Base-by-base conservation (phyloP, 805 yeast genomes). In the Saccharomyces paradoxus region DNA sequence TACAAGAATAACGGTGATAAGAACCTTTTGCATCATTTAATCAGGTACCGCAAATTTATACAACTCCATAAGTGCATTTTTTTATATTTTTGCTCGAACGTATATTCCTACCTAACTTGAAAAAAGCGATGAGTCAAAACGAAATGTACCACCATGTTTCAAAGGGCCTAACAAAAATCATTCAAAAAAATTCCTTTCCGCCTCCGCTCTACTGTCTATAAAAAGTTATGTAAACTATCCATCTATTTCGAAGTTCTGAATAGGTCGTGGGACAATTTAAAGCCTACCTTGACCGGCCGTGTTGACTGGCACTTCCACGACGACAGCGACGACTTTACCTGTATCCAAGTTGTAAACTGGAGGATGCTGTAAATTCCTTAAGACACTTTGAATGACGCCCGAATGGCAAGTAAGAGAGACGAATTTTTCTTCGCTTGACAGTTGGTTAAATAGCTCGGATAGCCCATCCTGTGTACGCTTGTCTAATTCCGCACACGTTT, bases 251-350 rank as follows among this genome's bases (percentile, higher is more conserved):
- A 14, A 5, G n/a, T 32, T 9, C 13, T 17, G 44, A 37, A 31
- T 13, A 17, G 12, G 44, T 4, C 12, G 13, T 17, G 10, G 17
- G 24, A 8, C 8, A 9, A 21, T 37, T 37, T 24, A 37, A 17
- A 21, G 24, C 17, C 17, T 17, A 12, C 13, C 24, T 7, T 26
- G n/a, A 24, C 12, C 17, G 30, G 12, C 31, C 8, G 21, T 47
- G 13, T 50, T 22, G 14, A 48, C 41, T 29, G 53, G 49, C 13
- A 63, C 44, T 48, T 78, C 79, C 24, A 83, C 76, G 2, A 82
- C 80, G 30, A 80, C 72, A 3, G 84, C 83, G 13, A 83, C 79
- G 75, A 82, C 77, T n/a, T 85, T 84, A 7, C 87, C 87, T 1
- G 87, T 82, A 31, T 82, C 77, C 48, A 83, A 48, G 29, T 60